Conservation (phyloP, 73 alveolate genomes). For the Halteria grandinella region DNA sequence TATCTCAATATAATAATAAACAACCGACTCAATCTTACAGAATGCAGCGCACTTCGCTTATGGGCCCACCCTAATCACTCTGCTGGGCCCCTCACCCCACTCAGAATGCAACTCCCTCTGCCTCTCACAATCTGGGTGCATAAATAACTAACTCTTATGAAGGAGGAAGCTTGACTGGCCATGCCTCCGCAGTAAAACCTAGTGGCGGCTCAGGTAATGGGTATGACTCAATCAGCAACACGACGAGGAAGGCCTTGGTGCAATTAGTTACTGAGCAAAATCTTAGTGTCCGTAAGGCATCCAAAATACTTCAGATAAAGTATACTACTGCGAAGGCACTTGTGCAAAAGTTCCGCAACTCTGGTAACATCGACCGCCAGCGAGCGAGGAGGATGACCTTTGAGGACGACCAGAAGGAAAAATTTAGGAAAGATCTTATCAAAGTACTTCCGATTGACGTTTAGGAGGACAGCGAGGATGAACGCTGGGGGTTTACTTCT, state of each 20-base stretch:
- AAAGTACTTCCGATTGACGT: conserved; percentile 34
- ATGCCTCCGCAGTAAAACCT: too few species aligned
- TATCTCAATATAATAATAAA: too few species aligned
- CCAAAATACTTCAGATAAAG: conserved; percentile 36
- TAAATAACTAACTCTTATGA: too few species aligned
- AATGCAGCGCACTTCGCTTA: too few species aligned
- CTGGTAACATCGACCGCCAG: conserved; percentile 48
- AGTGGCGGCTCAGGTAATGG: too few species aligned
- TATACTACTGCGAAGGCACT: conserved; percentile 52
- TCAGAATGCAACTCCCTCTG: too few species aligned
- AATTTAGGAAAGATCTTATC: conserved; percentile 21
- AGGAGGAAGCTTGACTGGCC: too few species aligned
- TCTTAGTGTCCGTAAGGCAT: conserved; percentile 41
- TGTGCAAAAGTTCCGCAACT: conserved; percentile 34
- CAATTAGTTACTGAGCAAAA: conserved; percentile 38
- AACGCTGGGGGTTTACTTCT: too few species aligned
- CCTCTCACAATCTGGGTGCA: too few species aligned
- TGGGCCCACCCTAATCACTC: too few species aligned
- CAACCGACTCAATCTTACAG: too few species aligned
- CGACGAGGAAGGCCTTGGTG: conserved; percentile 30
- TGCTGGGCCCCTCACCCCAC: too few species aligned
- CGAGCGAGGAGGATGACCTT: conserved; percentile 51
- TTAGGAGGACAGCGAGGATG: conserved; percentile 24
- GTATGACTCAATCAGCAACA: conserved; percentile 42
- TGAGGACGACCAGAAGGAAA: conserved; percentile 39